Evolutionary conservation across 2,329 filamentous ascomycete genomes (phyloP).

Genomic region (Fusarium palustre): DNA sequence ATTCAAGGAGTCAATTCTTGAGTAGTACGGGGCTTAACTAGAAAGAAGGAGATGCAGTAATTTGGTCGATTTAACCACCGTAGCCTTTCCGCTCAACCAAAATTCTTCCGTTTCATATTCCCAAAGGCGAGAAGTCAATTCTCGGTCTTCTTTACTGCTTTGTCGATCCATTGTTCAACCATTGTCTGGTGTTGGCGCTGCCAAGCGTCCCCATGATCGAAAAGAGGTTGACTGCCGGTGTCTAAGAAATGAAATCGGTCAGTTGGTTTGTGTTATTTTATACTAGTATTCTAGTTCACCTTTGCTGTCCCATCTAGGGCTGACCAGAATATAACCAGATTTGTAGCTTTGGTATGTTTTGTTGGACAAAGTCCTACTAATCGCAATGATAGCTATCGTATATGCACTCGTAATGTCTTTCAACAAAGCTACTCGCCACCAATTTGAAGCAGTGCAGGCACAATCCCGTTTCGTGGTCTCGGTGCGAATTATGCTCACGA

Average conservation of each 20-base stretch:
- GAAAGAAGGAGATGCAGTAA: neutral
- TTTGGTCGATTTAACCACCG: neutral
- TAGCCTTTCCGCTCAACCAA: neutral
- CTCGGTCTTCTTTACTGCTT: neutral
- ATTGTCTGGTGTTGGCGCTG: neutral
- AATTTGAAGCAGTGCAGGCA: neutral
- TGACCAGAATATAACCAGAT: neutral
- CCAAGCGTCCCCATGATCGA: neutral
- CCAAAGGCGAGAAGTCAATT: neutral
- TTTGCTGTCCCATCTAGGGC: neutral
- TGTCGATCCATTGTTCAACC: neutral
- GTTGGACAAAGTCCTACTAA: fast-evolving
- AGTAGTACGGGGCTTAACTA: neutral
- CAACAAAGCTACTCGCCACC: neutral
- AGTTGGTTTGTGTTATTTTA: too few relatives aligned
- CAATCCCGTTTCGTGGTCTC: too few relatives aligned
- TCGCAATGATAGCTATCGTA: neutral
- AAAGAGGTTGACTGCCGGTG: neutral
- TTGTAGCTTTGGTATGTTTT: neutral
- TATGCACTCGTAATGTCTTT: neutral
- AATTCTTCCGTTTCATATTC: fast-evolving
- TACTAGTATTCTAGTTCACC: neutral
- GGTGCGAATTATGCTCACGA: too few relatives aligned
- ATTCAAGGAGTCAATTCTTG: neutral
- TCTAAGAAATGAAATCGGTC: neutral